Conservation (phyloP, 768 basidiomycete species). For the Melanogaster broomeanus region DNA sequence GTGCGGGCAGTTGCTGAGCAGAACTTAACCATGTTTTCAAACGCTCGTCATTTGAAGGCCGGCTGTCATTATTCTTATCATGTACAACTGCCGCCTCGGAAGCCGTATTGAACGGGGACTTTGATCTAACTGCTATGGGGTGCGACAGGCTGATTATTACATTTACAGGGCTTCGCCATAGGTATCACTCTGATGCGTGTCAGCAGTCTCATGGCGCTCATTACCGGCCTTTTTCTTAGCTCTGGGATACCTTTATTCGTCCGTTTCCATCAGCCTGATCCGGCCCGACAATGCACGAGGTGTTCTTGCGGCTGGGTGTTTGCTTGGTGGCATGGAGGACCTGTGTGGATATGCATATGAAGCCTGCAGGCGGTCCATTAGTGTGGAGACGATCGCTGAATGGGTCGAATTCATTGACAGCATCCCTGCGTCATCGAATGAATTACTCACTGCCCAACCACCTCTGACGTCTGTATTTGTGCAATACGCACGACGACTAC, state of each 20-base stretch:
- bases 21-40: constrained; percentile 19
- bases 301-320: constrained; percentile 81
- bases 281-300: constrained; percentile 80
- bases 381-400: constrained; percentile 67
- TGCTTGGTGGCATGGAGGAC: constrained; percentile 87
- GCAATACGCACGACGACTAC: constrained; percentile 71
- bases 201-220: constrained; percentile 13
- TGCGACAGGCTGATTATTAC: constrained; percentile 20
- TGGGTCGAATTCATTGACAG: constrained; percentile 80
- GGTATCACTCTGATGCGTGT: constrained; percentile 40
- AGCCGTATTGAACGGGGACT: constrained; percentile 19
- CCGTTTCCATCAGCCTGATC: constrained; percentile 65
- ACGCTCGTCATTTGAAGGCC: constrained; percentile 15
- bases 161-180: constrained; percentile 68
- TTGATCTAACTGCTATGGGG: constrained; percentile 5
- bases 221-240: constrained; percentile 43
- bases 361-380: constrained; percentile 74
- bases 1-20: constrained; percentile 19
- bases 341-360: constrained; percentile 79
- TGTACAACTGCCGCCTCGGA: constrained; percentile 19
- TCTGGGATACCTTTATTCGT: constrained; percentile 80
- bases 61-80: constrained; percentile 14
- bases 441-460: constrained; percentile 44
- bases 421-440: constrained; percentile 51
- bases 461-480: constrained; percentile 66